A percentile compares a stretch with the other conserved stretches of the same genome.
phyloP scores from a whole-genome alignment of 2,329 filamentous ascomycete genomes.

The Ceratocystis colombiana region DNA sequence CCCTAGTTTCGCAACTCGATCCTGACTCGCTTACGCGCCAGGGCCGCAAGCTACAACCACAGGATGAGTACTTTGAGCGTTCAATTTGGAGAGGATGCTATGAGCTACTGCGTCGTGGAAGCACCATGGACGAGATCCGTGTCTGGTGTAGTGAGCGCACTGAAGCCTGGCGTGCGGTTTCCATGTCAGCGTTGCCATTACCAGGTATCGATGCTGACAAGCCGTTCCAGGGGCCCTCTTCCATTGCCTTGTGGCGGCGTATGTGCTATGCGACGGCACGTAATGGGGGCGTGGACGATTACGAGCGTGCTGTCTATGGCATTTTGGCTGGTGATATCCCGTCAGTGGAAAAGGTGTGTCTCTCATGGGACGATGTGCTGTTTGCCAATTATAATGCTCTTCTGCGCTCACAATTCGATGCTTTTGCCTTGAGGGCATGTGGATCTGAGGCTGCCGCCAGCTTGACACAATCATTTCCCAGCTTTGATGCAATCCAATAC shows the following conservation, averaged over 20 bases:
- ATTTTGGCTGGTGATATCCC: conserved; percentile 75
- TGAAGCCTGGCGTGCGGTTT: conserved; percentile 80
- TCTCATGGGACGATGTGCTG: conserved; percentile 74
- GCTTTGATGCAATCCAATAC: conserved; percentile 55
- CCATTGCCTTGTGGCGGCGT: conserved; percentile 60
- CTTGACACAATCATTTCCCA: conserved; percentile 49
- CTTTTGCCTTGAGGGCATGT: conserved; percentile 51
- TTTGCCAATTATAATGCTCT: conserved; percentile 85
- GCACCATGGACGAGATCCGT: conserved; percentile 59
- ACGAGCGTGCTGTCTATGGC: conserved; percentile 83
- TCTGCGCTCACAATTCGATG: conserved; percentile 67
- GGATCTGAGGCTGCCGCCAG: conserved; percentile 44
- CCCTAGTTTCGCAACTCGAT: conserved; percentile 76
- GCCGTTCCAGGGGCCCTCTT: conserved; percentile 35
- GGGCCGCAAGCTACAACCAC: conserved; percentile 60
- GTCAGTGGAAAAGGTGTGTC: conserved; percentile 66
- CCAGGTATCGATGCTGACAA: conserved; percentile 37
- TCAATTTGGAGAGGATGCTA: conserved; percentile 92
- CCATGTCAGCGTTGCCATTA: conserved; percentile 63
- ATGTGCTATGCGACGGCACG: conserved; percentile 65
- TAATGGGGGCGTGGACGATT: conserved; percentile 59
- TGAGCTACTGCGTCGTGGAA: conserved; percentile 82
- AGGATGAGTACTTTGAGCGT: conserved; percentile 81
- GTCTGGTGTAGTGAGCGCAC: conserved; percentile 80
- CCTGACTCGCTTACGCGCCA: conserved; percentile 83